Conservation (phyloP, 192 early-diverging fungal genomes). For the Dimargaris cristalligena region DNA sequence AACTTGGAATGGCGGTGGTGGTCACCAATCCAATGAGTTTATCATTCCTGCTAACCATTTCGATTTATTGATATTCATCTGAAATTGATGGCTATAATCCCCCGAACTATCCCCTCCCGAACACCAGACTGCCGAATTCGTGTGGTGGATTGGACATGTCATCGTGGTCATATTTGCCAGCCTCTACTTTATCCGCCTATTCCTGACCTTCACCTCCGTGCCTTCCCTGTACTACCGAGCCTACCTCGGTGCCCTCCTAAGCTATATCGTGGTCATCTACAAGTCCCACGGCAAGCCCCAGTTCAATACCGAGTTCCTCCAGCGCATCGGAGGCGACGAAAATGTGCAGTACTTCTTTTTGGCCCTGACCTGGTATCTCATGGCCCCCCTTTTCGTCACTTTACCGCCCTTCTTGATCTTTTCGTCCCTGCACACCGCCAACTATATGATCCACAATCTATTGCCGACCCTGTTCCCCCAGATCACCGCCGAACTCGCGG, state of each 20-base stretch:
- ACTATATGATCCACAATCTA: background rate
- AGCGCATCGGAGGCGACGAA: conserved; percentile 1
- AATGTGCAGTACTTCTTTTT: conserved; percentile 8
- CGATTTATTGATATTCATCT: too few relatives aligned
- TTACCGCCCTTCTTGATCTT: background rate
- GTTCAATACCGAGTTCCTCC: conserved; percentile 5
- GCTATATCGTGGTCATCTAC: conserved; percentile 2
- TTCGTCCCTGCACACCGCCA: background rate
- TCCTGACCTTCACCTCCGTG: conserved; percentile 5
- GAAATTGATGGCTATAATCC: too few relatives aligned
- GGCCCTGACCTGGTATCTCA: conserved; percentile 1
- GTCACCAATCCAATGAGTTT: too few relatives aligned
- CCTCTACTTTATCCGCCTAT: background rate
- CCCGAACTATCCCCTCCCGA: too few relatives aligned
- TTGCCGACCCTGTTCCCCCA: background rate
- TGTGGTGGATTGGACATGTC: conserved; percentile 4
- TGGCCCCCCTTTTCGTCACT: background rate
- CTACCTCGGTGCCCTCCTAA: background rate
- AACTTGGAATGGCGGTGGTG: too few relatives aligned
- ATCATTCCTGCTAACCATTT: too few relatives aligned
- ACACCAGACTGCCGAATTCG: conserved; percentile 7
- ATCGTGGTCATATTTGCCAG: background rate
- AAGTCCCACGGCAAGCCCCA: background rate
- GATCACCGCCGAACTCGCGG: background rate
- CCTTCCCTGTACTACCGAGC: background rate